These are phyloP conservation scores for Kondoa malvinella DNA, from an alignment of 768 basidiomycete species.

Conservation along the genomic window DNA sequence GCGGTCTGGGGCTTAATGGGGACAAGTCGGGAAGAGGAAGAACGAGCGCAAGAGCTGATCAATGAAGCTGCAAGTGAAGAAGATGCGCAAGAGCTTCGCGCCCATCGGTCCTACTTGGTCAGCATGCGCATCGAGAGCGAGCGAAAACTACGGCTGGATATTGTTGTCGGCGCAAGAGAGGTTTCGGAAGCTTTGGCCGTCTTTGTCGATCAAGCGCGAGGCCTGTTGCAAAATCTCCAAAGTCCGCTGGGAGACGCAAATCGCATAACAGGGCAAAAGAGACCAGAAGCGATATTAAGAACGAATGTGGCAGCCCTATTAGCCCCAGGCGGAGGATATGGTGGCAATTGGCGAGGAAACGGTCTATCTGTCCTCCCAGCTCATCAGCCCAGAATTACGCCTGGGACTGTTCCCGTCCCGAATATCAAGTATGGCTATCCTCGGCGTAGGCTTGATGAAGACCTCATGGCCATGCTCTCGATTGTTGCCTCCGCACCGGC, in stretches of 20 bases:
- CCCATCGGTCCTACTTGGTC: constrained; percentile 4
- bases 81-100: background rate
- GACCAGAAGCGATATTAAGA: constrained; percentile 10
- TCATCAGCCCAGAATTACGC: background rate
- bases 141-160: constrained; percentile 15
- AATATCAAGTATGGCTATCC: background rate
- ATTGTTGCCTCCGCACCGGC: background rate
- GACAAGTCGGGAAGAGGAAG: constrained; percentile 13
- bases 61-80: constrained; percentile 5
- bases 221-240: background rate
- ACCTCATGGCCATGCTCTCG: background rate
- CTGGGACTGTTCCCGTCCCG: background rate
- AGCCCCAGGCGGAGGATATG: constrained; percentile 61
- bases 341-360: constrained; percentile 64
- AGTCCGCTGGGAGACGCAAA: background rate
- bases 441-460: background rate
- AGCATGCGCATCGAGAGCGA: constrained; percentile 10
- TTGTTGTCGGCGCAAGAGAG: constrained; percentile 10
- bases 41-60: background rate
- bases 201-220: constrained; percentile 7
- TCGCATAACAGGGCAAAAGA: constrained; percentile 3
- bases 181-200: constrained; percentile 10
- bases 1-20: constrained; percentile 34
- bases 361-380: constrained; percentile 45
- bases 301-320: constrained; percentile 45